phyloP scores from a whole-genome alignment of 768 basidiomycete species.

The Termitomyces eurrhizus region DNA sequence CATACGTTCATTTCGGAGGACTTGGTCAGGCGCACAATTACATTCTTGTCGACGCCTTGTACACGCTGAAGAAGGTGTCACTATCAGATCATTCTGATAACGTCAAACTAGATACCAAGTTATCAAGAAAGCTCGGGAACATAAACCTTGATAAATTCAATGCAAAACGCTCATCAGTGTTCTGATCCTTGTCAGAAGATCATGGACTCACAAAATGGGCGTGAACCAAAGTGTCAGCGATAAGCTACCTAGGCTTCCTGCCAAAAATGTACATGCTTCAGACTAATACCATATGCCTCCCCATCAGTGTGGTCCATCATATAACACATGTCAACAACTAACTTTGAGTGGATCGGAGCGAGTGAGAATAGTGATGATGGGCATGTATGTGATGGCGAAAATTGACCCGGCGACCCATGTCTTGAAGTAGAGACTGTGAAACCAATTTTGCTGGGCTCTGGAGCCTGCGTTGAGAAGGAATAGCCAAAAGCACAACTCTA shows the following conservation, averaged over 20 bases:
- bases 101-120: conserved; percentile 42
- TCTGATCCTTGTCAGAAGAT: conserved; percentile 4
- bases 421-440: conserved; percentile 70
- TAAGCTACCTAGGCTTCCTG: conserved; percentile 65
- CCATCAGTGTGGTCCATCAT: conserved; percentile 1
- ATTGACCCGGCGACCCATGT: conserved; percentile 65
- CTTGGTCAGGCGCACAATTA: conserved; percentile 70
- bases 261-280: conserved; percentile 67
- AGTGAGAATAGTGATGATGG: conserved; percentile 62
- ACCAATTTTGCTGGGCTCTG: conserved; percentile 66
- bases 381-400: conserved; percentile 61
- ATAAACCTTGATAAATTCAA: conserved; percentile 55
- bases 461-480: conserved; percentile 70
- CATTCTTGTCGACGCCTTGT: conserved; percentile 60
- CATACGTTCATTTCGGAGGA: conserved; percentile 79
- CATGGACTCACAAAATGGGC: conserved; percentile 52
- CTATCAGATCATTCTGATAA: not conserved
- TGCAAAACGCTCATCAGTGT: conserved; percentile 9
- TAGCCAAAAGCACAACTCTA: conserved; percentile 86
- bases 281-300: conserved; percentile 36
- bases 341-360: conserved; percentile 59
- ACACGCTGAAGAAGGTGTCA: conserved; percentile 35
- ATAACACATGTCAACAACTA: conserved; percentile 9
- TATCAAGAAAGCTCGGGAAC: conserved; percentile 65
- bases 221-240: conserved; percentile 72